A percentile compares a stretch with the other conserved stretches of the same genome.
Evolutionary conservation across 2,329 filamentous ascomycete species (phyloP).

Genomic region (Ambrosiella xylebori): DNA sequence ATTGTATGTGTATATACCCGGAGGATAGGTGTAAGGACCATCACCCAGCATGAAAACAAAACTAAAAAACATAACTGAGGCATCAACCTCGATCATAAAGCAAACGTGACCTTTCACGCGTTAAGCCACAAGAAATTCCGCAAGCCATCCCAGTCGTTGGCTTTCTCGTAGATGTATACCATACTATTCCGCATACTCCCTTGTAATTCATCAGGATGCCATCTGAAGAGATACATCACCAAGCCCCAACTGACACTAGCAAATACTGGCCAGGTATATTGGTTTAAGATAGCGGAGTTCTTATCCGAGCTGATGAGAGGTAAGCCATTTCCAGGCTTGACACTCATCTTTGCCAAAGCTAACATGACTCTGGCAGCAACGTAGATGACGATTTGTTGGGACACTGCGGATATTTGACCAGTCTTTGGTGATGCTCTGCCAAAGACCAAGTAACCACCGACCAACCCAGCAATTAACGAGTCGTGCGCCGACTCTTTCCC

Average conservation of each 20-base stretch:
- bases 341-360: constrained; percentile 64
- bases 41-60: too few relatives aligned
- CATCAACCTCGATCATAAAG: too few relatives aligned
- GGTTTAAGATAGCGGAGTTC: constrained; percentile 29
- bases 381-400: constrained; percentile 96
- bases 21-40: too few relatives aligned
- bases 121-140: constrained; percentile 79
- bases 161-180: constrained; percentile 89
- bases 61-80: too few relatives aligned
- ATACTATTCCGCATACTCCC: constrained; percentile 85
- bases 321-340: constrained; percentile 41
- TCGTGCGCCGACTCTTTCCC: constrained; percentile 59
- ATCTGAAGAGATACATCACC: constrained; percentile 91
- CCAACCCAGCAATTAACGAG: constrained; percentile 66
- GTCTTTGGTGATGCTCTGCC: constrained; percentile 45
- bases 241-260: constrained; percentile 78
- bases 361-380: constrained; percentile 85
- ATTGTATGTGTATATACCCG: too few relatives aligned
- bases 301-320: constrained; percentile 28
- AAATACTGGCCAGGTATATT: constrained; percentile 83
- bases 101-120: constrained; percentile 24
- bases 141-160: constrained; percentile 75
- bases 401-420: constrained; percentile 60
- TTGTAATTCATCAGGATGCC: constrained; percentile 83
- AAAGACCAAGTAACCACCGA: constrained; percentile 89